Percentiles rank a stretch among this genome's conserved stretches.
Evolutionary conservation across 805 yeast species (phyloP).

Genomic region (Wickerhamiella allomyrinae): DNA sequence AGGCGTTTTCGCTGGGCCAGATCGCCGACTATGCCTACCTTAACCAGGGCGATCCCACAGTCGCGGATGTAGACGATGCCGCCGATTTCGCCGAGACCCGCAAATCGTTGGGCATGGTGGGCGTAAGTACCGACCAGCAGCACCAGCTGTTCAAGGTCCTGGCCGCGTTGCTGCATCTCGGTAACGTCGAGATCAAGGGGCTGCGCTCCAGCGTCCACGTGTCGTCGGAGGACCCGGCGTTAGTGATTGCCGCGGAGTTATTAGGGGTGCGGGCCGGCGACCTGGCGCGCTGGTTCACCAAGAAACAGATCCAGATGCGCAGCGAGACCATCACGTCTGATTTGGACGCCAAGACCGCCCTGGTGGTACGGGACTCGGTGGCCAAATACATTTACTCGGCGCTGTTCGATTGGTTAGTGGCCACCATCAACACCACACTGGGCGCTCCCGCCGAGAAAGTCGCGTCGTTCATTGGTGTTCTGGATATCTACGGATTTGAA

Average conservation of each 20-base stretch:
- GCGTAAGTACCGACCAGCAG: constrained; percentile 48
- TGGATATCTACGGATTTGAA: constrained; percentile 96
- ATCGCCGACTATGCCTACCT: constrained; percentile 66
- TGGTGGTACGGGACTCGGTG: constrained; percentile 92
- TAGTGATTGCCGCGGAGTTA: constrained; percentile 68
- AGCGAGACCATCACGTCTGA: constrained; percentile 82
- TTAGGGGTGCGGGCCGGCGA: constrained; percentile 60
- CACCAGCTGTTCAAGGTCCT: constrained; percentile 57
- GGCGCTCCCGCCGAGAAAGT: constrained; percentile 34
- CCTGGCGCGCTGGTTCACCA: constrained; percentile 83
- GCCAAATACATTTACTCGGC: constrained; percentile 89
- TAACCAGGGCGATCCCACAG: constrained; percentile 61
- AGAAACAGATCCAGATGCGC: constrained; percentile 84
- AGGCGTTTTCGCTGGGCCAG: constrained; percentile 40
- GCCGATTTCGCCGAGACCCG: constrained; percentile 63
- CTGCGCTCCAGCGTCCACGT: constrained; percentile 73
- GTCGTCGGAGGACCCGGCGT: constrained; percentile 72
- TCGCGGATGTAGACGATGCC: constrained; percentile 69
- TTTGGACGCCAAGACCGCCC: constrained; percentile 67
- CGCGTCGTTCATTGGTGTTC: constrained; percentile 80
- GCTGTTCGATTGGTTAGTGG: constrained; percentile 89
- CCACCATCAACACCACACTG: constrained; percentile 64
- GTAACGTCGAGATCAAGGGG: constrained; percentile 77
- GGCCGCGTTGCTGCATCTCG: constrained; percentile 82
- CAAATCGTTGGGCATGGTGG: constrained; percentile 66